Percentiles rank a stretch among this genome's conserved stretches.
Evolutionary conservation across 441 rosid species (phyloP).

Genomic region (Theobroma grandiflorum): DNA sequence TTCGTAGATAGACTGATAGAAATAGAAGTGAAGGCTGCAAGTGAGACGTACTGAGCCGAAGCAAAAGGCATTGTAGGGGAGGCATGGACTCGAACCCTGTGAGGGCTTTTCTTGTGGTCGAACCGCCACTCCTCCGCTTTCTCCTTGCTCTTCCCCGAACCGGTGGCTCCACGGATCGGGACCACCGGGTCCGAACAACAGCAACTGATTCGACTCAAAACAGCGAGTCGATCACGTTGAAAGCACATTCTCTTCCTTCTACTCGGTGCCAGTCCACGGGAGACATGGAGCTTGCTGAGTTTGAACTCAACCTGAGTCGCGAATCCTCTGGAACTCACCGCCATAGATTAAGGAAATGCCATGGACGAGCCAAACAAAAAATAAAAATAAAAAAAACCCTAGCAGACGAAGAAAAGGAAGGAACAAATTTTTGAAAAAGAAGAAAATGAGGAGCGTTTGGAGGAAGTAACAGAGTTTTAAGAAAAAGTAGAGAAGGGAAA

Average conservation of each 20-base stretch:
- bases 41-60: constrained; percentile 67
- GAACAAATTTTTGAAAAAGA: background rate
- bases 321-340: constrained; percentile 57
- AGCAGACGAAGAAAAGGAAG: background rate
- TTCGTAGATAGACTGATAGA: background rate
- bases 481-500: background rate
- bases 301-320: constrained; percentile 59
- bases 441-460: background rate
- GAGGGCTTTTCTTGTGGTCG: constrained; percentile 59
- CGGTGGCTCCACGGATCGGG: constrained; percentile 52
- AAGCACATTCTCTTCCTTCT: constrained; percentile 35
- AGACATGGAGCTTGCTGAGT: constrained; percentile 38
- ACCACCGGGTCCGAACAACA: constrained; percentile 65
- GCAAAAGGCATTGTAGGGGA: constrained; percentile 82
- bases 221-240: constrained; percentile 25
- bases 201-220: constrained; percentile 48
- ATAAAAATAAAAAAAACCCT: constrained; percentile 24
- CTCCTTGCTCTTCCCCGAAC: constrained; percentile 46
- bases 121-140: constrained; percentile 64
- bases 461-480: background rate
- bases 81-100: constrained; percentile 60
- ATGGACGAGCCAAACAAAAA: constrained; percentile 33
- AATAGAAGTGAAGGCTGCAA: background rate
- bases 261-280: constrained; percentile 8
- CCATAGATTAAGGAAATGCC: constrained; percentile 59